Conservation (phyloP, 192 early-diverging fungal species). For the Lunasporangiospora selenospora region DNA sequence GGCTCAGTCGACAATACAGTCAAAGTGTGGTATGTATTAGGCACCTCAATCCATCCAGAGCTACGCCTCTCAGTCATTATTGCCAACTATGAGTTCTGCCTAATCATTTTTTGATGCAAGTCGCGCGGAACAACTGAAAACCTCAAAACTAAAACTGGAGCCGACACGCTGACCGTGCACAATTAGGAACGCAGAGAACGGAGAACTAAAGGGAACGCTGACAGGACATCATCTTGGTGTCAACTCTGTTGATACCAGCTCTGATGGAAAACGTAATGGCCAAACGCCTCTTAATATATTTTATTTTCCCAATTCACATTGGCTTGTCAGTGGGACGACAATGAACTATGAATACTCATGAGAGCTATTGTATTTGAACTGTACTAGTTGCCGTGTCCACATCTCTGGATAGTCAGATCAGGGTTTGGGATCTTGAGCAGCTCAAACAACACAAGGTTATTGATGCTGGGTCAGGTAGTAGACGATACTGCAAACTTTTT, state of each 20-base stretch:
- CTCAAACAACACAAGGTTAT: slow-evolving; percentile 63
- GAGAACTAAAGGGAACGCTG: slow-evolving; percentile 59
- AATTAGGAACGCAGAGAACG: slow-evolving; percentile 69
- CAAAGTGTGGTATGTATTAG: slow-evolving; percentile 73
- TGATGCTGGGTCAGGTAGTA: slow-evolving; percentile 64
- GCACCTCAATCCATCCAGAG: background rate
- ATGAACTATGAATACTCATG: too few relatives aligned
- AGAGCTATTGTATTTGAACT: too few relatives aligned
- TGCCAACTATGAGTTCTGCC: too few relatives aligned
- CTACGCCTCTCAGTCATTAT: background rate
- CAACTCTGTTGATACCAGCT: slow-evolving; percentile 72
- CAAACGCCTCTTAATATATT: background rate
- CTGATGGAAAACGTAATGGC: slow-evolving; percentile 59
- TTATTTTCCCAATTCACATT: too few relatives aligned
- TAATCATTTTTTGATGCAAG: too few relatives aligned
- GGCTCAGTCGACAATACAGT: slow-evolving; percentile 82
- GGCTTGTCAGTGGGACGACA: too few relatives aligned
- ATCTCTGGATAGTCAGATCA: slow-evolving; percentile 79
- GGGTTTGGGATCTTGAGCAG: slow-evolving; percentile 76
- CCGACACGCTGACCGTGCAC: too few relatives aligned
- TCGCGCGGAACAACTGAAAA: too few relatives aligned
- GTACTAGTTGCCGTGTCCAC: slow-evolving; percentile 68
- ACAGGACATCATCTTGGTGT: slow-evolving; percentile 83
- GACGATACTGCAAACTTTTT: background rate
- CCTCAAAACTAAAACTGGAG: too few relatives aligned